Evolutionary conservation across 495 filamentous ascomycete species (phyloP), one percentile per base, ranked within the genome.

Genomic region (Hypoxylon cercidicola): DNA sequence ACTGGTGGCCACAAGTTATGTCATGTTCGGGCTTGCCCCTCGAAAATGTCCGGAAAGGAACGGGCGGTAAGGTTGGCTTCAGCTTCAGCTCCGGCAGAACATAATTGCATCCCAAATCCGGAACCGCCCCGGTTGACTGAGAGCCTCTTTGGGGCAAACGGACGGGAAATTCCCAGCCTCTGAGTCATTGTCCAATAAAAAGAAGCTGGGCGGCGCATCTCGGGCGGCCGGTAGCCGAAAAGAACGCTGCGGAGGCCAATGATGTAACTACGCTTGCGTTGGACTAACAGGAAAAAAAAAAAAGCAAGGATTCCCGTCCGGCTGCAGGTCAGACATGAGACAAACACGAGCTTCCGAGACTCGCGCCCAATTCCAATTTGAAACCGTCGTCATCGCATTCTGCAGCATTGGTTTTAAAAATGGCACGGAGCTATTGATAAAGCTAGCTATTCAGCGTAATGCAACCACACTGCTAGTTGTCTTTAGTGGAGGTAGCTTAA

Each of bases 251-350:
- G 51, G 55, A 56, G 52, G 25, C n/a, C 47, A 44, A 68, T 68
- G 65, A 68, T 68, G 65, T 59, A 68, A 68, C 63, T 4, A 21
- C 44, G 55, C 64, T 58, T 68, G 39, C 11, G 28, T 16, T 54
- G 16, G 56, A 46, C 43, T 16, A 25, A 56, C 43, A n/a, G 15
- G 23, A n/a, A 13, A 56, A 43, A 13, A 18, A 20, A 19, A 57
- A 52, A 21, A 43, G 48, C 13, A 52, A 28, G 25, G 44, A 60
- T 49, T 50, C 20, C 44, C 34, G 48, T 40, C 18, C 30, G 43
- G 39, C 41, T 62, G 52, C 43, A 58, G 54, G 43, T 51, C 35
- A 55, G 53, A 44, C 16, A 21, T 11, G 43, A 16, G 55, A 54
- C 49, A 48, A 50, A 60, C 21, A 55, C 53, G 64, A 59, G 44